Percentiles rank a stretch among this genome's conserved stretches.
Evolutionary conservation across 768 basidiomycete genomes (phyloP).

Genomic region (Boletus edulis): DNA sequence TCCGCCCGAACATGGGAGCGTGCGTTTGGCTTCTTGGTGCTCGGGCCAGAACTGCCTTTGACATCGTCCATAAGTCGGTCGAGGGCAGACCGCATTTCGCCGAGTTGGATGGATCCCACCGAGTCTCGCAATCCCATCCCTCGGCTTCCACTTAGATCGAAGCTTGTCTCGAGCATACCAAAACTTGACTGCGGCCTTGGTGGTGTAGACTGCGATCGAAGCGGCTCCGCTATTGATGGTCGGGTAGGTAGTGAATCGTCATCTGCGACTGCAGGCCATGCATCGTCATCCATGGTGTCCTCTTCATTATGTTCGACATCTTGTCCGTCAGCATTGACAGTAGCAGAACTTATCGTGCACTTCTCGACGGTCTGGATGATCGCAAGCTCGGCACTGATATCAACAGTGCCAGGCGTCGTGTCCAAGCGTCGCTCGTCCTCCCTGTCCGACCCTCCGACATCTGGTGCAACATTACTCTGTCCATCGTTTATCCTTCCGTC

Average conservation of each 20-base stretch:
- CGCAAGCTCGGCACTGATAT: constrained; percentile 49
- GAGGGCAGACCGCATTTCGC: constrained; percentile 71
- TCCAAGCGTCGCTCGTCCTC: constrained; percentile 38
- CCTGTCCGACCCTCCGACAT: constrained; percentile 6
- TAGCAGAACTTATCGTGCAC: constrained; percentile 24
- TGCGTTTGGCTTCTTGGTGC: constrained; percentile 20
- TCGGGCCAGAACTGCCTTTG: constrained; percentile 24
- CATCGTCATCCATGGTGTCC: not conserved
- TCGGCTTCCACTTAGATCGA: constrained; percentile 23
- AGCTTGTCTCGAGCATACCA: constrained; percentile 20
- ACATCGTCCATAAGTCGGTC: constrained; percentile 75
- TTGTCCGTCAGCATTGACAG: not conserved
- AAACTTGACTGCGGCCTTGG: constrained; percentile 12
- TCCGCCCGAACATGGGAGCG: constrained; percentile 24
- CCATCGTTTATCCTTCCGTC: not conserved
- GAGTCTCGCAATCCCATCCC: constrained; percentile 35
- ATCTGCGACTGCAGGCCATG: not conserved
- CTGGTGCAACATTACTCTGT: not conserved
- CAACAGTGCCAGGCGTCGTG: constrained; percentile 33
- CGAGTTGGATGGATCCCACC: constrained; percentile 52
- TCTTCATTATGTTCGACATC: not conserved
- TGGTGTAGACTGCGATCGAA: constrained; percentile 9
- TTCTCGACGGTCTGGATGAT: constrained; percentile 49
- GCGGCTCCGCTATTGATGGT: not conserved
- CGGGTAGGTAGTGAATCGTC: not conserved